Base-by-base conservation (phyloP, 352 stramenopile species). In the Phytophthora fragariaefolia region DNA sequence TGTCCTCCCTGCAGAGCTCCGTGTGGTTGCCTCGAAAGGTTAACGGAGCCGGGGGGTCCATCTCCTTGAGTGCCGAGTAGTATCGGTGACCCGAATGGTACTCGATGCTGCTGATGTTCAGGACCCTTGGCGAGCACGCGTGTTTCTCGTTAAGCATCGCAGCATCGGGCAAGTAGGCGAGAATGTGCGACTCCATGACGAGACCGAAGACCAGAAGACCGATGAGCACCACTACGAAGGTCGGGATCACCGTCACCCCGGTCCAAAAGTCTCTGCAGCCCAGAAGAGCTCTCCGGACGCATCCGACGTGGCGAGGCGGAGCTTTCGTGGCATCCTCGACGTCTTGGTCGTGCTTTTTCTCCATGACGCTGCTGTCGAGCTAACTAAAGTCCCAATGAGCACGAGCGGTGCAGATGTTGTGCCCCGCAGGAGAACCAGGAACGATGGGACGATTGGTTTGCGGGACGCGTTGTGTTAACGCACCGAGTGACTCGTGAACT, bases 1-100 rank as follows among this genome's bases (percentile, higher is more conserved):
- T n/a, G 22, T 36, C 27, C 47, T 62, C 63, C 9, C 69, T 46
- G 48, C 69, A 76, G 20, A 76, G 63, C 17, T 34, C 17, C 17
- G 36, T 43, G 28, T 69, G 54, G 17, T 73, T 63, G 38, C 67
- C 66, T n/a, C 15, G 18, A 34, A 85, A 68, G 10, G 58, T 52
- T 4, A 66, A 71, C 1, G 27, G n/a, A 27, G 17, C 18, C 4
- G 57, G 23, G n/a, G 54, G 27, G 18, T 65, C 27, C 43, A 70
- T 65, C 27, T 70, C 47, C 20, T 65, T 70, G 22, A 70, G 22
- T 13, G 27, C 47, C 12, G 62, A 64, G n/a, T 70, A 70, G 62
- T 55, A 70, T 12, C 62, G 55, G 20, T 70, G 62, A 1, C 62
- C 62, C 2, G 62, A 70, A 54, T 70, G 54, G 38, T 70, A 65